Evolutionary conservation across 768 basidiomycete genomes (phyloP), one percentile per base, ranked within the genome.

Genomic region (Neoboletus brunneissimus): DNA sequence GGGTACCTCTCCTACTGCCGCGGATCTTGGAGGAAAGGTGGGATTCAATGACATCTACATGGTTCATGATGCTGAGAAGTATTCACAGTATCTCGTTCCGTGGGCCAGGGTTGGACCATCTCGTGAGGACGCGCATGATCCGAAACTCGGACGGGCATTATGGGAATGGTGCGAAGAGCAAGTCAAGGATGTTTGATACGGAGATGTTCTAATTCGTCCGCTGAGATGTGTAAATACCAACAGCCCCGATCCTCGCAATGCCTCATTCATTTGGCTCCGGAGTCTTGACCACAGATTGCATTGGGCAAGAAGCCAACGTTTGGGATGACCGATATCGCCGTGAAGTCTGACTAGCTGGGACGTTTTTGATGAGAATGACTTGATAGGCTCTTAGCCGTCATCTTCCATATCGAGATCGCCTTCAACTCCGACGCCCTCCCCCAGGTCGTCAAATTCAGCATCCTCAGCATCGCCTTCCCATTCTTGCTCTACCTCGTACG

Each of bases 351-450:
- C 16, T 20, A 23, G 32, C 3, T 18, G 22, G 13, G 1, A 20
- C 10, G 11, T 13, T 15, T 38, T n/a, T 50, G 23, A 37, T 18
- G 43, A 20, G 42, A 18, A 22, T 10, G 27, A 18, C 18, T 32
- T 37, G 56, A 37, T 13, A 23, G 4, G 48, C 4, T 27, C 42
- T 59, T 40, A 82, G 49, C 83, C 81, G 54, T 85, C 84, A 2
- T 86, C 56, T 35, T 68, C 83, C 72, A 86, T 78, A 58, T 87
- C 88, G 49, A 89, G 75, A 66, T 89, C 87, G 5, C 85, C 88
- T 67, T 89, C 85, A 2, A 88, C 71, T 11, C 86, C 86, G 10
- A 70, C 77, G 6, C 88, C 88, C 56, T 85, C 84, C 1, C 86
- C 88, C 5, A 73, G 72, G 62, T 89, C 87, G 54, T 88, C 87